Evolutionary conservation across 257 asterid genomes (phyloP).

Genomic region (Avicennia marina): DNA sequence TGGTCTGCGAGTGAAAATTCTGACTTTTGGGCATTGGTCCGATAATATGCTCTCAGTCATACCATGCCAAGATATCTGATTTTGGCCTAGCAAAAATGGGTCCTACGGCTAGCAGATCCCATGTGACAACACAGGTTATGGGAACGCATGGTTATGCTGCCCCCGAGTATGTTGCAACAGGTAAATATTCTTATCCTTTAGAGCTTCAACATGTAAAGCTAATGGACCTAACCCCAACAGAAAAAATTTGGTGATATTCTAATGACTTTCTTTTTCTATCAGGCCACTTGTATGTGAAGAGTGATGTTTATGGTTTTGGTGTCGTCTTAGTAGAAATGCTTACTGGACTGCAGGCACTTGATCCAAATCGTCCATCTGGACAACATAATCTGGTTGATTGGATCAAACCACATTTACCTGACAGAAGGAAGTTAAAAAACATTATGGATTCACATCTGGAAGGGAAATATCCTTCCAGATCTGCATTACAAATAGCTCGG

Average conservation of each 20-base stretch:
- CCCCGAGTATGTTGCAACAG: constrained; percentile 71
- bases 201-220: not conserved
- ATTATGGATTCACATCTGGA: constrained; percentile 54
- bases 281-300: constrained; percentile 70
- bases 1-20: too few species aligned
- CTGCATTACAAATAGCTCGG: constrained; percentile 47
- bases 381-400: constrained; percentile 55
- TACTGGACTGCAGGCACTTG: constrained; percentile 59
- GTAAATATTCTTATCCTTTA: constrained; percentile 20
- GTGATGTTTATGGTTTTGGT: constrained; percentile 74
- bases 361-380: constrained; percentile 42
- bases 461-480: constrained; percentile 56
- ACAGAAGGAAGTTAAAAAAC: constrained; percentile 51
- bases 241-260: not conserved
- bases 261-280: constrained; percentile 6
- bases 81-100: constrained; percentile 69
- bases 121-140: constrained; percentile 59
- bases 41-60: constrained; percentile 47
- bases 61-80: constrained; percentile 68
- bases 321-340: constrained; percentile 66
- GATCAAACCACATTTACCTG: constrained; percentile 58
- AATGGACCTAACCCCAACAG: not conserved
- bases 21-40: too few species aligned
- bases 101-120: constrained; percentile 65
- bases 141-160: constrained; percentile 88